Evolutionary conservation across 2,329 filamentous ascomycete species (phyloP), one percentile per base, ranked within the genome.

Genomic region (Conoideocrella luteorostrata): DNA sequence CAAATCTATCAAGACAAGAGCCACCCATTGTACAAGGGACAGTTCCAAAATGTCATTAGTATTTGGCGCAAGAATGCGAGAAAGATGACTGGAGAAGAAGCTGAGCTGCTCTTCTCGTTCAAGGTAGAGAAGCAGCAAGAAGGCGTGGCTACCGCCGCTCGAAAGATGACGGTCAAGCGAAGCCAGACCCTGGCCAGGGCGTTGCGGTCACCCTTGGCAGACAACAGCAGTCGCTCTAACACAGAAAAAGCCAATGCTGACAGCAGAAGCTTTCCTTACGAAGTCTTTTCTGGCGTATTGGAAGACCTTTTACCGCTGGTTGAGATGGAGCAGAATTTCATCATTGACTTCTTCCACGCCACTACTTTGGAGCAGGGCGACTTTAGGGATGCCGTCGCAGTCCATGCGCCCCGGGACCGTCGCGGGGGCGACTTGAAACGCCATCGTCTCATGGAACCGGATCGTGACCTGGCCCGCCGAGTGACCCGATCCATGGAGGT

Each of bases 291-390:
- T 1, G 82, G 82, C 29, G 80, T 88, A 11, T 67, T 96, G 48
- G 85, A 93, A 45, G 88, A 96, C 56, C 78, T 93, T 50, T 69
- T 90, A 35, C 87, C 85, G 5, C 74, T 95, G 44, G 82, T 96
- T 46, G 83, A 88, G 53, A 90, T 91, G 62, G 93, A 98, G 65
- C 91, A 98, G 62, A 97, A 96, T 60, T 98, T 97, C 59, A 74
- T 96, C 39, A 82, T 95, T n/a, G 88, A 95, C 54, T 93, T 96
- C 63, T 97, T 97, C 75, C 91, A 97, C 55, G 80, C 93, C 21
- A 87, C 85, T n/a, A 94, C 88, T 2, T 72, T 91, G 22, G 84
- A 89, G 55, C 83, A 81, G 28, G 67, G 78, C 13, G 90, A 96
- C 58, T 97, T 96, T 58, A 75, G 85, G 1, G 93, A 97, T 51